Evolutionary conservation across 129 eudicot genomes (phyloP).

Genomic region (Artemisia tridentata): DNA sequence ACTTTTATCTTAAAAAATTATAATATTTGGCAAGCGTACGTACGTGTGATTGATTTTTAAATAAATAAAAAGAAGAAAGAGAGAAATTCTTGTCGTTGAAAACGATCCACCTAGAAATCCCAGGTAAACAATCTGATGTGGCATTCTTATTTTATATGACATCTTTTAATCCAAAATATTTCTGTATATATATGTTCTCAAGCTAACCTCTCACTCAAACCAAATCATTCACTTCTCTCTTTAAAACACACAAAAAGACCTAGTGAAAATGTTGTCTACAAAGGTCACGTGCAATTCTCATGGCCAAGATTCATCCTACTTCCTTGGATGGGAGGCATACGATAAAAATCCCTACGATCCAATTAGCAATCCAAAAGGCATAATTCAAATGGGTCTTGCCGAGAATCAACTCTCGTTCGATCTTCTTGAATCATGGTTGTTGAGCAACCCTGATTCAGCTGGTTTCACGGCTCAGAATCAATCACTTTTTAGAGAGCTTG

Average conservation of each 20-base stretch:
- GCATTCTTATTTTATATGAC: slow-evolving; percentile 8
- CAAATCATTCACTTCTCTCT: slow-evolving; percentile 16
- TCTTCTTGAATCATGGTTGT: slow-evolving; percentile 76
- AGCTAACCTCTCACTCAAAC: slow-evolving; percentile 22
- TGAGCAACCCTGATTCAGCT: slow-evolving; percentile 59
- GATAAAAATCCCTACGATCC: slow-evolving; percentile 82
- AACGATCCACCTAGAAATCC: slow-evolving; percentile 3
- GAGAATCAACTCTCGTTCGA: slow-evolving; percentile 94
- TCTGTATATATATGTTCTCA: slow-evolving; percentile 19
- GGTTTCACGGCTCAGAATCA: slow-evolving; percentile 49
- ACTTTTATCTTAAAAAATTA: too few species aligned
- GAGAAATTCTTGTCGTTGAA: slow-evolving; percentile 1
- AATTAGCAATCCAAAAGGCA: slow-evolving; percentile 58
- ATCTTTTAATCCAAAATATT: slow-evolving; percentile 11
- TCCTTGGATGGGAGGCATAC: slow-evolving; percentile 95
- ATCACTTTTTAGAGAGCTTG: slow-evolving; percentile 70
- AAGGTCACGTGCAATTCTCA: slow-evolving; percentile 69
- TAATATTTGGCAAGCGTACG: slow-evolving; percentile 27
- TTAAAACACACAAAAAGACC: background rate
- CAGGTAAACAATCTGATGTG: slow-evolving; percentile 27
- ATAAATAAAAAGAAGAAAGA: background rate
- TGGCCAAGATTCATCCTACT: slow-evolving; percentile 93
- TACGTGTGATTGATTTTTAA: slow-evolving; percentile 1
- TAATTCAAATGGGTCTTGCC: slow-evolving; percentile 94
- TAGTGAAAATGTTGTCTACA: slow-evolving; percentile 54